phyloP scores from a whole-genome alignment of 805 yeast species.

The Saccharomyces mikatae region DNA sequence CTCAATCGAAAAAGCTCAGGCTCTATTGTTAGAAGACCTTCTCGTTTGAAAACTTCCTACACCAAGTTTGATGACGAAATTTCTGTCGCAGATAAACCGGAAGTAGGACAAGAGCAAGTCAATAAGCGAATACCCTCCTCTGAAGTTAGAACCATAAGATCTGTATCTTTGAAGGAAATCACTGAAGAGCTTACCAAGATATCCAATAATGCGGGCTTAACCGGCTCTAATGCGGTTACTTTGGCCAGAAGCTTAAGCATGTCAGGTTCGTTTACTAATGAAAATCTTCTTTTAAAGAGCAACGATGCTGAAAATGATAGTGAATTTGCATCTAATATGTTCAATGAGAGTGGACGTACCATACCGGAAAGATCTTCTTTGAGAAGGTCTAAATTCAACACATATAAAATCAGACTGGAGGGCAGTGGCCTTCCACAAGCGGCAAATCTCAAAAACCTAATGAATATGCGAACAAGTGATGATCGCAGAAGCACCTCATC shows the following conservation, averaged over 20 bases:
- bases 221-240: conserved; percentile 73
- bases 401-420: conserved; percentile 38
- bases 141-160: neutral
- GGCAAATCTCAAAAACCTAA: neutral
- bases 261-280: conserved; percentile 45
- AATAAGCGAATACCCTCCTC: conserved; percentile 1
- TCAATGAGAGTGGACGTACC: conserved; percentile 22
- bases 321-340: conserved; percentile 27
- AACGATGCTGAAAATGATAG: conserved; percentile 8
- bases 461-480: neutral
- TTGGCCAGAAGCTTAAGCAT: conserved; percentile 73
- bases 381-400: conserved; percentile 44
- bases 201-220: conserved; percentile 69
- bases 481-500: conserved; percentile 1
- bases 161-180: conserved; percentile 60
- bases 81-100: neutral
- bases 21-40: conserved; percentile 29
- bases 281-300: neutral
- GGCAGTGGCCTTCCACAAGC: conserved; percentile 4
- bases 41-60: conserved; percentile 27
- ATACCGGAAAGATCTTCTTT: conserved; percentile 30
- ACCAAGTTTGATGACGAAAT: conserved; percentile 24
- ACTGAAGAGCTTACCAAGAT: conserved; percentile 69
- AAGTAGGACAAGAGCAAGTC: neutral
- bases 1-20: conserved; percentile 6